A percentile compares a stretch with the other conserved stretches of the same genome.
Conservation (phyloP, 352 stramenopile genomes). For the Pythium aristosporum region DNA sequence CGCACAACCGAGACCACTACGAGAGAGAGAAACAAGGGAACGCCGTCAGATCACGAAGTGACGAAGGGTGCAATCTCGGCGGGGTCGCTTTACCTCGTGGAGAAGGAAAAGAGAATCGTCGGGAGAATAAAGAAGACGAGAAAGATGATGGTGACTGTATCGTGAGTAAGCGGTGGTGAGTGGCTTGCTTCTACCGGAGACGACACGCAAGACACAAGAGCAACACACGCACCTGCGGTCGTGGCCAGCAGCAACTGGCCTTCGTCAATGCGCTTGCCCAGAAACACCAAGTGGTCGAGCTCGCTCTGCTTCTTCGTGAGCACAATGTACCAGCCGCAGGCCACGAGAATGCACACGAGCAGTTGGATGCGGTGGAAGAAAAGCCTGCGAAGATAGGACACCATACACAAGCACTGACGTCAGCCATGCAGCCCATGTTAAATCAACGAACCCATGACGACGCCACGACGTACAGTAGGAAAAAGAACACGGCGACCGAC, state of each 20-base stretch:
- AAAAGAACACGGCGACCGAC: slow-evolving; percentile 56
- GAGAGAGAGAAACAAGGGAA: neutral
- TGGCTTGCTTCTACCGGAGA: too few species aligned
- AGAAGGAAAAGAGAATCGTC: slow-evolving; percentile 66
- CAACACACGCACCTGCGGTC: slow-evolving; percentile 43
- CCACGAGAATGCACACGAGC: slow-evolving; percentile 58
- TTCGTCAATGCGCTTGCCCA: slow-evolving; percentile 55
- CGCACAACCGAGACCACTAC: slow-evolving; percentile 44
- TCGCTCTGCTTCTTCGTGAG: slow-evolving; percentile 54
- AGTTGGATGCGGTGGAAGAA: slow-evolving; percentile 77
- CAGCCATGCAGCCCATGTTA: neutral
- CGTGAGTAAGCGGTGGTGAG: too few species aligned
- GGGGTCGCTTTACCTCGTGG: slow-evolving; percentile 42
- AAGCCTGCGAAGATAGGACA: slow-evolving; percentile 29
- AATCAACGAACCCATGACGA: neutral
- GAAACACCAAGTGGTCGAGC: slow-evolving; percentile 49
- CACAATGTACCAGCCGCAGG: slow-evolving; percentile 64
- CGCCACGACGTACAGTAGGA: slow-evolving; percentile 41
- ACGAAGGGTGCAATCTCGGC: neutral
- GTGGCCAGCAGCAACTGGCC: slow-evolving; percentile 63
- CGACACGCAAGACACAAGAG: neutral
- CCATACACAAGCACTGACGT: neutral
- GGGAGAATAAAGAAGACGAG: slow-evolving; percentile 74
- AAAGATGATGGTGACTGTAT: slow-evolving; percentile 61
- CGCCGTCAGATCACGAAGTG: neutral